Conservation (phyloP, 2,329 filamentous ascomycete genomes). For the Phialophora expanda region DNA sequence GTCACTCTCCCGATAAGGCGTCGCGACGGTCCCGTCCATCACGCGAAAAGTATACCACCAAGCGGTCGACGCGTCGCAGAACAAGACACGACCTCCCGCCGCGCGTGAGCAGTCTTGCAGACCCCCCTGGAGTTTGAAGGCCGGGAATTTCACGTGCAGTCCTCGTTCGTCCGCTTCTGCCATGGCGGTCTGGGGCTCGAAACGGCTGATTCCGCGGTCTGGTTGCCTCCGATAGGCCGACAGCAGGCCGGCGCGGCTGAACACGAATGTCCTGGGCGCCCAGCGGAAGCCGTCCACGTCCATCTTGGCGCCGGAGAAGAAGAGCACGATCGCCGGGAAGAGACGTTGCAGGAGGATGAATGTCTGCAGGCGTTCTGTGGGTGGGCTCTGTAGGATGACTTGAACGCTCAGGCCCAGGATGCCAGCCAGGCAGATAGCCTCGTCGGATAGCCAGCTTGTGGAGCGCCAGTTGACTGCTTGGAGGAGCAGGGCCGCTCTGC, state of each 20-base stretch:
- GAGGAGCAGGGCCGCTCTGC: not conserved
- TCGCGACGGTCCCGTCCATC: not conserved
- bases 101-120: not conserved
- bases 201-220: not conserved
- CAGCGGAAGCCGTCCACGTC: conserved; percentile 7
- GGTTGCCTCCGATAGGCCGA: not conserved
- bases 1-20: not conserved
- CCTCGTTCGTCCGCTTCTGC: not conserved
- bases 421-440: conserved; percentile 7
- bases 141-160: conserved; percentile 2
- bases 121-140: not conserved
- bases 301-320: conserved; percentile 9
- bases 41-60: conserved; percentile 10
- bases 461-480: conserved; percentile 10
- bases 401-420: not conserved
- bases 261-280: conserved; percentile 7
- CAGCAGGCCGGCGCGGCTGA: conserved; percentile 1
- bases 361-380: not conserved
- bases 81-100: not conserved
- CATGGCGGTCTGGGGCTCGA: not conserved
- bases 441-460: conserved; percentile 8
- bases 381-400: not conserved
- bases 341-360: conserved; percentile 4
- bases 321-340: not conserved
- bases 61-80: not conserved